phyloP scores from a whole-genome alignment of 2,329 filamentous ascomycete species.

The Calonectria hongkongensis region DNA sequence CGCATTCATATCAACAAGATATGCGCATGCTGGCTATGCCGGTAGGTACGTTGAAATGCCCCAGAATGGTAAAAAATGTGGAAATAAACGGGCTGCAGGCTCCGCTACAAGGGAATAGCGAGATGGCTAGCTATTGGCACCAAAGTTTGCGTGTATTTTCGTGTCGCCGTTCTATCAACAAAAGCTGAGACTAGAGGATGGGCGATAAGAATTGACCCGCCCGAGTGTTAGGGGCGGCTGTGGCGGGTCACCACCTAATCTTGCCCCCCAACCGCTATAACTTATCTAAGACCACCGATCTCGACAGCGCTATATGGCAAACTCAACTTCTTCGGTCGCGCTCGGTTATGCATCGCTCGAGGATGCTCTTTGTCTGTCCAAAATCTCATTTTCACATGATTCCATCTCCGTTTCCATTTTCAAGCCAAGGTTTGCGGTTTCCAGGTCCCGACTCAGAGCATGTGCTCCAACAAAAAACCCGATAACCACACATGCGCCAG shows the following conservation, averaged over 20 bases:
- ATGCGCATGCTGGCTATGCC: not conserved
- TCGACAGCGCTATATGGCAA: no score
- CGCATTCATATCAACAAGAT: constrained; percentile 2
- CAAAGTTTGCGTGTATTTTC: constrained; percentile 11
- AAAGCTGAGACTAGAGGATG: not conserved
- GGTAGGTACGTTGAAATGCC: no score
- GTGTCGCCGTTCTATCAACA: not conserved
- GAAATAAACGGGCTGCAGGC: no score
- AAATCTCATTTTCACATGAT: not conserved
- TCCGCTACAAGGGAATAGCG: not conserved
- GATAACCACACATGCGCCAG: constrained; percentile 40
- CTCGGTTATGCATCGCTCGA: not conserved
- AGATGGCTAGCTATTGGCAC: not conserved
- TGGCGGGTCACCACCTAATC: not conserved
- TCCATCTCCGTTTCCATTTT: not conserved
- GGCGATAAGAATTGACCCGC: not conserved
- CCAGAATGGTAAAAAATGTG: no score
- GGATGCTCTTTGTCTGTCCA: not conserved
- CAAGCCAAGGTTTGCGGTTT: constrained; percentile 48
- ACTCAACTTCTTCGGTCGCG: no score
- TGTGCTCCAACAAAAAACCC: constrained; percentile 50
- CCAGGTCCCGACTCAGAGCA: constrained; percentile 49
- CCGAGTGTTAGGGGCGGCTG: not conserved
- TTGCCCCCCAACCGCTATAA: not conserved
- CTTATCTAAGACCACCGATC: no score